A percentile compares a stretch with the other conserved stretches of the same genome.
phyloP scores from a whole-genome alignment of 192 early-diverging fungal species.

The Backusella circina region DNA sequence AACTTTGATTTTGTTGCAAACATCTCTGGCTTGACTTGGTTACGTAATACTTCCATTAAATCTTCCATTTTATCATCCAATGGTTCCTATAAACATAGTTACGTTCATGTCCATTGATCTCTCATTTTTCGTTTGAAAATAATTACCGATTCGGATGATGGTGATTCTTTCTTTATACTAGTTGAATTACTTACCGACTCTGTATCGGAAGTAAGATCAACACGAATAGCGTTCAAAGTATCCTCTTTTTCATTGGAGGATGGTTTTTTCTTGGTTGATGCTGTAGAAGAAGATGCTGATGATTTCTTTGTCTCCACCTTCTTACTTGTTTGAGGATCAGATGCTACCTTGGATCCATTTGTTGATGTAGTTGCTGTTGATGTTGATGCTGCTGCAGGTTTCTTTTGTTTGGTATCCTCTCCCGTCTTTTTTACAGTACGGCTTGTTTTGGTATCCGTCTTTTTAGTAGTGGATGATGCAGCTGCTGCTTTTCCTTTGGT shows the following conservation, averaged over 20 bases:
- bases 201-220: background rate
- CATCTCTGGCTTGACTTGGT: slow-evolving; percentile 36
- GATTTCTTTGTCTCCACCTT: background rate
- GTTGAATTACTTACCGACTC: background rate
- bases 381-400: background rate
- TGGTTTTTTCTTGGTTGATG: background rate
- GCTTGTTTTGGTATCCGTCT: background rate
- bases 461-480: background rate
- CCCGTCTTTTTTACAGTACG: background rate
- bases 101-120: too few species aligned
- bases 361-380: background rate
- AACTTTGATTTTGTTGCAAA: slow-evolving; percentile 51
- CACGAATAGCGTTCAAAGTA: background rate
- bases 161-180: background rate
- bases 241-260: background rate
- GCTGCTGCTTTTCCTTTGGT: background rate
- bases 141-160: background rate
- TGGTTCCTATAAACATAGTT: slow-evolving; percentile 26
- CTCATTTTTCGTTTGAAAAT: too few species aligned
- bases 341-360: background rate
- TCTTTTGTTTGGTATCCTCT: background rate
- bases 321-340: background rate
- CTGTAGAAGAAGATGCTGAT: background rate
- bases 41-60: slow-evolving; percentile 23
- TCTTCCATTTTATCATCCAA: slow-evolving; percentile 31